phyloP scores from a whole-genome alignment of 2,329 filamentous ascomycete genomes.

The Fusarium beomiforme region DNA sequence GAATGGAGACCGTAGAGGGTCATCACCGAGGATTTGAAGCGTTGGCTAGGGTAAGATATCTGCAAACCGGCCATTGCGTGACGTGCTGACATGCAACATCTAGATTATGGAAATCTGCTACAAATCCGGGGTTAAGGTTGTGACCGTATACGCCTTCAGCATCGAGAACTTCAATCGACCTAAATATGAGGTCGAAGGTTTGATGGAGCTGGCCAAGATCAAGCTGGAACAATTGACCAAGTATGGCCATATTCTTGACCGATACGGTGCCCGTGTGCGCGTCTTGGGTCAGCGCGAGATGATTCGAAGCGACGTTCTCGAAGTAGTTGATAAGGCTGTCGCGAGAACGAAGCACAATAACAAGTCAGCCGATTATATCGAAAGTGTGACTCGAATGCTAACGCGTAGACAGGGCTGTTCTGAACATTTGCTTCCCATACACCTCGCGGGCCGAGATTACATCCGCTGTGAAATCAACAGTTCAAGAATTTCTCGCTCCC shows the following conservation, averaged over 20 bases:
- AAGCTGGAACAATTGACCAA: conserved; percentile 92
- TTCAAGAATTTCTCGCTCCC: conserved; percentile 84
- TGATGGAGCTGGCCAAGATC: conserved; percentile 98
- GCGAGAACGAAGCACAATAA: conserved; percentile 89
- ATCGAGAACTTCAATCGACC: conserved; percentile 99
- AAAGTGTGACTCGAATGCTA: not conserved
- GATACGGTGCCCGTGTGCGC: conserved; percentile 88
- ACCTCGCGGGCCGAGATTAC: conserved; percentile 97
- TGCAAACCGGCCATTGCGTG: conserved; percentile 43
- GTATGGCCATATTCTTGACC: conserved; percentile 91
- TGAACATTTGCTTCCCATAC: conserved; percentile 98
- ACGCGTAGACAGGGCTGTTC: conserved; percentile 55
- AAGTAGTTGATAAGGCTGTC: conserved; percentile 87
- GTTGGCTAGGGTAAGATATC: conserved; percentile 78
- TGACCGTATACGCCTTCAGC: conserved; percentile 98
- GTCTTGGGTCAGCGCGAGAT: conserved; percentile 87
- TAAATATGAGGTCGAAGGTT: conserved; percentile 93
- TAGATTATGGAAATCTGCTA: conserved; percentile 97
- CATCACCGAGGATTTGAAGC: conserved; percentile 97
- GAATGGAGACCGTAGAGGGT: conserved; percentile 96
- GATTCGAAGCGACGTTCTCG: conserved; percentile 86
- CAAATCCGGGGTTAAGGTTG: conserved; percentile 94
- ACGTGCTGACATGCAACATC: conserved; percentile 6
- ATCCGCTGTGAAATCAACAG: conserved; percentile 85
- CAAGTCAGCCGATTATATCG: conserved; percentile 60